phyloP scores from a whole-genome alignment of 2,329 filamentous ascomycete species.

The Cytospora piceae region DNA sequence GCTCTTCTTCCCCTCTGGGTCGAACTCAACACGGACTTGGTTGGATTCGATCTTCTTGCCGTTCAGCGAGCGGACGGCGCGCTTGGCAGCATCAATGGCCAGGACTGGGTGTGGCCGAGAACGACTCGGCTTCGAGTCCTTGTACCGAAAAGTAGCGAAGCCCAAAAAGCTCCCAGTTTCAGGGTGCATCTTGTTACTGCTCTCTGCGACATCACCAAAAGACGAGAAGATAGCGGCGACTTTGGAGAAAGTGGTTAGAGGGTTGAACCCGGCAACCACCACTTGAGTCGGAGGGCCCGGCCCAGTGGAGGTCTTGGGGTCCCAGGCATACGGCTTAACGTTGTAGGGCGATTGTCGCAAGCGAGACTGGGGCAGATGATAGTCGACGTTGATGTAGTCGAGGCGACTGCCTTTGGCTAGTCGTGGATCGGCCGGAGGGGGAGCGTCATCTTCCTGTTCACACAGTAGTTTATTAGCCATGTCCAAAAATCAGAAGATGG shows the following conservation, averaged over 20 bases:
- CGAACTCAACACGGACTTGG: constrained; percentile 80
- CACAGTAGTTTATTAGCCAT: constrained; percentile 52
- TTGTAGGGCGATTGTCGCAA: constrained; percentile 76
- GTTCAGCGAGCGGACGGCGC: constrained; percentile 76
- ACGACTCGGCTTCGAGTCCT: constrained; percentile 66
- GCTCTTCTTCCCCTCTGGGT: constrained; percentile 85
- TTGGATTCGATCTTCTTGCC: constrained; percentile 79
- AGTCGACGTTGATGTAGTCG: constrained; percentile 71
- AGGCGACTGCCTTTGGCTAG: constrained; percentile 69
- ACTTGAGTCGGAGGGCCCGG: constrained; percentile 89
- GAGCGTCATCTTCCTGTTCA: constrained; percentile 77
- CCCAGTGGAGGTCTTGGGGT: constrained; percentile 81
- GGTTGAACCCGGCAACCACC: constrained; percentile 95
- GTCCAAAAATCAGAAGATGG: constrained; percentile 50
- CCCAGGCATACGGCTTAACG: constrained; percentile 79
- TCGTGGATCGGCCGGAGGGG: constrained; percentile 78
- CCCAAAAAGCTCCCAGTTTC: constrained; percentile 92
- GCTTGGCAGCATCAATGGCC: constrained; percentile 79
- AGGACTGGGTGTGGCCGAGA: constrained; percentile 59
- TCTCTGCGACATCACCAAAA: constrained; percentile 86
- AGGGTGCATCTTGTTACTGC: constrained; percentile 93
- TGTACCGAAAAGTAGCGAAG: constrained; percentile 89
- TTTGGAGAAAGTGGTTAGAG: constrained; percentile 78
- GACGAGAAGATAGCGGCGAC: constrained; percentile 75
- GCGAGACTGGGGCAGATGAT: constrained; percentile 71